Base-by-base conservation (phyloP, 441 rosid species). In the Jatropha multifida region DNA sequence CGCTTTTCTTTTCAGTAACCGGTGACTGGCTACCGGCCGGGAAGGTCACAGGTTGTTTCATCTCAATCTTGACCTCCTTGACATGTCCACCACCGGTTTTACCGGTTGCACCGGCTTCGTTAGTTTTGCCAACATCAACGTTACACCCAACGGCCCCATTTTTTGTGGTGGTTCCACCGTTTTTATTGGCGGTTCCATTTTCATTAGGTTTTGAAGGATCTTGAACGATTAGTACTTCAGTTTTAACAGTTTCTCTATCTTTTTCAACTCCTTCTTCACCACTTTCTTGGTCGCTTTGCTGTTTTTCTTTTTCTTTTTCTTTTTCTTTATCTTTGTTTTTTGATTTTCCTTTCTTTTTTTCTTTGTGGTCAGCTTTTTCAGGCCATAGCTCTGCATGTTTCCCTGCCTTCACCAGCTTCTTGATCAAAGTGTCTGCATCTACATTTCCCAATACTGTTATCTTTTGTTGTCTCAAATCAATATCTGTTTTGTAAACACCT, bases 381-480 rank as follows among this genome's bases (percentile, higher is more conserved):
- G 94, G 97, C 98, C 94, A 94, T 60, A 94, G 69, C 88, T 90
- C 96, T 12, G 94, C 98, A 77, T 88, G 94, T 74, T 89, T 92
- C 70, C 96, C 92, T 11, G 89, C 79, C 64, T 77, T 90, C 58
- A 75, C 79, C 37, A 92, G 84, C 78, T 87, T 90, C 82, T 85
- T 88, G 66, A 94, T 88, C 82, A 94, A 76, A 73, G 90, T 76
- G 42, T 81, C 83, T 3, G 85, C 85, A 37, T 88, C 88, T 8
- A 92, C 87, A 80, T 88, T 88, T 59, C 96, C 94, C 4, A 72
- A 77, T 55, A 92, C 94, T 10, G 84, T 86, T 49, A 85, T 94
- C 71, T 90, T 94, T 0, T 91, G 96, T 71, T 86, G 92, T 83
- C 80, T 88, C 79, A 86, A 84, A 81, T 92, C 97, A 54, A 91